Conservation (phyloP, 2,329 filamentous ascomycete species). For the Penicillium occitanis region DNA sequence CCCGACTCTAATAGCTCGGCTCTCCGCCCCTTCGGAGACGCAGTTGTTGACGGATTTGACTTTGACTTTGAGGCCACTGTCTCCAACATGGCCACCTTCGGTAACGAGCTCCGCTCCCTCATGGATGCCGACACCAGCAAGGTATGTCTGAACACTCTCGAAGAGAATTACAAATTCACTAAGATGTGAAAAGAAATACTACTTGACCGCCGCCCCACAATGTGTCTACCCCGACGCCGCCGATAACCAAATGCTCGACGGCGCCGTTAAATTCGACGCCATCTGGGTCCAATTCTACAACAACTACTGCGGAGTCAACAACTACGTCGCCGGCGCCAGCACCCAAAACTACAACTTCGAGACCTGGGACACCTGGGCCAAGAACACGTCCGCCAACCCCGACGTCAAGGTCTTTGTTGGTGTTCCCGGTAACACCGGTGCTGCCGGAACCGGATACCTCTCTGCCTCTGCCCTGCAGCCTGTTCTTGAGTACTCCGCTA, state of each 20-base stretch:
- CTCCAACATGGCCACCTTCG: constrained; percentile 62
- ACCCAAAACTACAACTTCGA: constrained; percentile 61
- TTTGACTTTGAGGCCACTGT: constrained; percentile 68
- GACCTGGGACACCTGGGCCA: constrained; percentile 67
- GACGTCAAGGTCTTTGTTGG: constrained; percentile 63
- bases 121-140: constrained; percentile 56
- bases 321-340: constrained; percentile 48
- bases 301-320: constrained; percentile 63
- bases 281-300: constrained; percentile 68
- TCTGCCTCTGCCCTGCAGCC: constrained; percentile 47
- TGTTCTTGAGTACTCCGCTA: constrained; percentile 56
- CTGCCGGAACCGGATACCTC: constrained; percentile 59
- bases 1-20: constrained; percentile 49
- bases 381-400: constrained; percentile 56
- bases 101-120: constrained; percentile 54
- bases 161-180: neutral
- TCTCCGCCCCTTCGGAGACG: constrained; percentile 65
- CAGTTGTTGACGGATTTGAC: constrained; percentile 72
- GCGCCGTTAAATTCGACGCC: constrained; percentile 58
- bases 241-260: constrained; percentile 57
- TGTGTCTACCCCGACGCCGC: constrained; percentile 65
- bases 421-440: constrained; percentile 55
- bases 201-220: constrained; percentile 66
- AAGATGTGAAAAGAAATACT: constrained; percentile 44
- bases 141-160: constrained; percentile 14